Evolutionary conservation across 495 filamentous ascomycete genomes (phyloP).

Genomic region (Penicillium coffeae): DNA sequence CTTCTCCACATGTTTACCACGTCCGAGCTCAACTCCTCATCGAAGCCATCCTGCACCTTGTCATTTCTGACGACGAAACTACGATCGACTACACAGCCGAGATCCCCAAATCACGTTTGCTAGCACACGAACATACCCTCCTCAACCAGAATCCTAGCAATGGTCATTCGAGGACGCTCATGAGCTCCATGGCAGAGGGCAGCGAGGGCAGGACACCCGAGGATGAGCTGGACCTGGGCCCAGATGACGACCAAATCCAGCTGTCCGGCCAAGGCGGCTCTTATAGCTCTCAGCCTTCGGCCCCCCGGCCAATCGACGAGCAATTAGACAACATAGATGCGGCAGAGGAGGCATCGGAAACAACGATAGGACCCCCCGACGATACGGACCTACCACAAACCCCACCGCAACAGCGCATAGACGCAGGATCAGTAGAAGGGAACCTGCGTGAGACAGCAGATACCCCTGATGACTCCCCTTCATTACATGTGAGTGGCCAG

Average conservation of each 20-base stretch:
- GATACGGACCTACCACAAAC: conserved; percentile 18
- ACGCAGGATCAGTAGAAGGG: conserved; percentile 16
- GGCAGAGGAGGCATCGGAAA: conserved; percentile 22
- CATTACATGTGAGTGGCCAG: conserved; percentile 65
- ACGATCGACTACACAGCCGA: neutral
- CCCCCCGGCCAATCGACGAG: conserved; percentile 21
- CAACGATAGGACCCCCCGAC: conserved; percentile 8
- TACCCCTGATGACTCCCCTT: conserved; percentile 85
- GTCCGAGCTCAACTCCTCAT: conserved; percentile 17
- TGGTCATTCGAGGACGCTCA: conserved; percentile 45
- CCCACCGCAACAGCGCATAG: conserved; percentile 19
- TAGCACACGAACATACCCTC: conserved; percentile 8
- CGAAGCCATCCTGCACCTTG: neutral
- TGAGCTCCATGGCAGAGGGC: conserved; percentile 51
- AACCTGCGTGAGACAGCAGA: conserved; percentile 55
- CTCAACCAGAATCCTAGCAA: conserved; percentile 29
- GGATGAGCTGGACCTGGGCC: conserved; percentile 47
- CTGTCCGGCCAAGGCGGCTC: conserved; percentile 21
- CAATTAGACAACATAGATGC: conserved; percentile 24
- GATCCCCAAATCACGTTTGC: neutral
- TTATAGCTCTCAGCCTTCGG: conserved; percentile 16
- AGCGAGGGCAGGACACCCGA: conserved; percentile 42
- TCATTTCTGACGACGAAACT: neutral
- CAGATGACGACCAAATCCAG: conserved; percentile 28
- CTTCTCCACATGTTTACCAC: conserved; percentile 26